A percentile compares a stretch with the other conserved stretches of the same genome.
Conservation (phyloP, 148 eudicot species). For the Tetragonia tetragonoides region DNA sequence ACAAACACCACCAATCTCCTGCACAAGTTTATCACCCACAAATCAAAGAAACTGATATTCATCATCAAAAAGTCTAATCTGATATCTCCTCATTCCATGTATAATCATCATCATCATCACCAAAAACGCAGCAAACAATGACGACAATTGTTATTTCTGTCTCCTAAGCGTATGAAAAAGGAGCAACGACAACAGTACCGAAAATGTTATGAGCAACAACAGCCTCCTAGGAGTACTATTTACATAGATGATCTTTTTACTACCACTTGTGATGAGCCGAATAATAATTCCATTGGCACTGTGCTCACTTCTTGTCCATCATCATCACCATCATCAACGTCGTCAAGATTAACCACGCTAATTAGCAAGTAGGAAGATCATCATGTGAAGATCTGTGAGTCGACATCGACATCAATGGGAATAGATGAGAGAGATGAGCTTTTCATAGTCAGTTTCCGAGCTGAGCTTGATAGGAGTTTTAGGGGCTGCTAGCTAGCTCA, state of each 20-base stretch:
- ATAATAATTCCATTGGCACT: neutral
- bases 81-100: neutral
- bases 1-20: constrained; percentile 8
- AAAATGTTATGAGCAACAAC: neutral
- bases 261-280: neutral
- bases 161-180: neutral
- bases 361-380: no score
- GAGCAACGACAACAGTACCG: neutral
- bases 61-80: neutral
- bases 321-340: neutral
- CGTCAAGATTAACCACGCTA: neutral
- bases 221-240: neutral
- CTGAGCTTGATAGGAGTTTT: constrained; percentile 4
- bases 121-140: neutral
- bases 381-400: neutral
- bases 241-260: constrained; percentile 7
- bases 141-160: neutral
- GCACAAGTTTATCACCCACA: neutral
- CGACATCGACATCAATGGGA: neutral
- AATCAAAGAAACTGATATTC: neutral
- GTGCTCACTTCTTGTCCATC: no score
- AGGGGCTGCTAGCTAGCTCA: neutral
- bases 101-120: neutral
- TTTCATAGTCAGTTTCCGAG: constrained; percentile 15
- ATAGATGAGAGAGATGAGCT: constrained; percentile 17